A percentile compares a stretch with the other conserved stretches of the same genome.
Evolutionary conservation across 352 stramenopile species (phyloP).

Genomic region (Phytophthora ohioensis): DNA sequence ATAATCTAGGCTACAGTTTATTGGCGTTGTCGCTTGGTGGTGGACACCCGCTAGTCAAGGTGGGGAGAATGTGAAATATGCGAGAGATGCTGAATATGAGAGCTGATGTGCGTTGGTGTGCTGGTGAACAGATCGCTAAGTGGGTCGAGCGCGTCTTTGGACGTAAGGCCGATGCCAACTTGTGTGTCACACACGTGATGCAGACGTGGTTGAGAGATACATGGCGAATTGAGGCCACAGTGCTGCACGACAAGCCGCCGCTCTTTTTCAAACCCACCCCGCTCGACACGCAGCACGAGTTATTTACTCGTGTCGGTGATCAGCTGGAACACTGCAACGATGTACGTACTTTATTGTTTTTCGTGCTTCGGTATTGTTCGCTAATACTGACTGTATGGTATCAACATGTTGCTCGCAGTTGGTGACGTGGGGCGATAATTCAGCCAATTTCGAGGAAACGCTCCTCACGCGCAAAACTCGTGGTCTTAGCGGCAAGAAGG

Average conservation of each 20-base stretch:
- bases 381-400: not conserved
- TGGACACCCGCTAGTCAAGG: slow-evolving; percentile 78
- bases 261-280: slow-evolving; percentile 92
- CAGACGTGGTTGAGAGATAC: slow-evolving; percentile 92
- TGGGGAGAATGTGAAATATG: slow-evolving; percentile 15
- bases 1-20: slow-evolving; percentile 99
- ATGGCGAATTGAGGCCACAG: slow-evolving; percentile 89
- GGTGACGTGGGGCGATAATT: slow-evolving; percentile 44
- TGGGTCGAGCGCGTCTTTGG: slow-evolving; percentile 92
- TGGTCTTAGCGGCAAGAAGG: slow-evolving; percentile 39
- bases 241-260: slow-evolving; percentile 96
- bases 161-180: slow-evolving; percentile 92
- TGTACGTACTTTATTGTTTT: slow-evolving; percentile 42
- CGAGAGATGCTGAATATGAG: not conserved
- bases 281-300: slow-evolving; percentile 88
- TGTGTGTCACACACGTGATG: slow-evolving; percentile 98
- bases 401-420: slow-evolving; percentile 23
- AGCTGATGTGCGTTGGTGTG: slow-evolving; percentile 12
- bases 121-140: slow-evolving; percentile 64
- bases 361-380: not conserved
- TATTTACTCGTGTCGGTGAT: slow-evolving; percentile 87
- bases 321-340: slow-evolving; percentile 80
- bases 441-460: slow-evolving; percentile 58
- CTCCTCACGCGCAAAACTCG: slow-evolving; percentile 60
- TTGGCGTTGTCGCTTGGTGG: slow-evolving; percentile 82